Conservation (phyloP, 2,329 filamentous ascomycete genomes). For the Clonostachys solani region DNA sequence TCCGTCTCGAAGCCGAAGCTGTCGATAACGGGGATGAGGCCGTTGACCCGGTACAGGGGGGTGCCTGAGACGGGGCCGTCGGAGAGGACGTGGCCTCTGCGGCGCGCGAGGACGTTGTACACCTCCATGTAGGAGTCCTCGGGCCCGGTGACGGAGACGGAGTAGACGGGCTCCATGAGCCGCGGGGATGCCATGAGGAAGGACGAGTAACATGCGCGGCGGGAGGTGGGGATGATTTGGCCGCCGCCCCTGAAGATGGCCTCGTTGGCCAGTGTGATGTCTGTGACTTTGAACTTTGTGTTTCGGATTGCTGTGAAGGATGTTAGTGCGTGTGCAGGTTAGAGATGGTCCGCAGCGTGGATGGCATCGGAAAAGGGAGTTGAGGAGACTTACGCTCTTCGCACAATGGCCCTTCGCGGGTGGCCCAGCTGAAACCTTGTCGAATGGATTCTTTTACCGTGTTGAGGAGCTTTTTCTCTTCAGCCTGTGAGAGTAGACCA, state of each 20-base stretch:
- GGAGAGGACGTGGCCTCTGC: slow-evolving; percentile 88
- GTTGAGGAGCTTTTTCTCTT: slow-evolving; percentile 86
- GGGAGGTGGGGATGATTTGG: slow-evolving; percentile 93
- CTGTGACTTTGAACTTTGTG: slow-evolving; percentile 94
- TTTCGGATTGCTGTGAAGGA: slow-evolving; percentile 78
- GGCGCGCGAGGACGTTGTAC: slow-evolving; percentile 86
- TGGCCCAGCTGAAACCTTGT: slow-evolving; percentile 96
- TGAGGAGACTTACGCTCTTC: slow-evolving; percentile 76
- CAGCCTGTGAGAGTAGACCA: slow-evolving; percentile 32
- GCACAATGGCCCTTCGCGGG: slow-evolving; percentile 89
- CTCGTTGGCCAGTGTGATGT: slow-evolving; percentile 80
- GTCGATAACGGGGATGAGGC: slow-evolving; percentile 92
- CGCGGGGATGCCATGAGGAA: slow-evolving; percentile 96
- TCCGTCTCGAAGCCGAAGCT: slow-evolving; percentile 98
- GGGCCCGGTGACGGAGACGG: slow-evolving; percentile 87
- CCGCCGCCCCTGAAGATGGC: slow-evolving; percentile 94
- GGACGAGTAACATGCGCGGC: slow-evolving; percentile 88
- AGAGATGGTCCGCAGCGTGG: neutral
- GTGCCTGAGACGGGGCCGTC: slow-evolving; percentile 93
- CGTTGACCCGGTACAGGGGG: slow-evolving; percentile 86
- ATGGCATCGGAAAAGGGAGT: neutral
- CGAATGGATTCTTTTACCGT: slow-evolving; percentile 88
- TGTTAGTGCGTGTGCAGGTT: neutral
- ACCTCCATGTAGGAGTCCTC: slow-evolving; percentile 83
- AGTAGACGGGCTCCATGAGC: slow-evolving; percentile 95